Evolutionary conservation across 441 rosid genomes (phyloP), one percentile per base, ranked within the genome.

Genomic region (Adansonia madagascariensis): DNA sequence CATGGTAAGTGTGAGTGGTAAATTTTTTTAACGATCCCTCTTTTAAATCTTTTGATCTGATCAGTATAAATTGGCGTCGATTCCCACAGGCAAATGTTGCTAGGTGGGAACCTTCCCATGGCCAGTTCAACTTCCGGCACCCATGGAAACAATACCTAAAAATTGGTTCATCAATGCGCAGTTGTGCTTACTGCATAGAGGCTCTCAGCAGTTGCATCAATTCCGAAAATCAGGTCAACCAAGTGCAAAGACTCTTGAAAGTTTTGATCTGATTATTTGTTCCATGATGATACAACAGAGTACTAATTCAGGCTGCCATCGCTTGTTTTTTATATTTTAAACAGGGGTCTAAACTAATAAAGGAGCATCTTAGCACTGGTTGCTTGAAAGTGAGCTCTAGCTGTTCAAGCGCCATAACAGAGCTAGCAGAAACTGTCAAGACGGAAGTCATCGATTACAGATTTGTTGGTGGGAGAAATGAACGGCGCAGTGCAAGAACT

Each of bases 71-170:
- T 18, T 22, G 50, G 24, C 5, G 8, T 43, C 50, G 43, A 24
- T 71, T 20, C 6, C 31, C 43, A 15, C 76, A 89, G 93, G 90
- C 91, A 35, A 87, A 80, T 76, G 81, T 88, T 75, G 91, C 93
- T 0, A 86, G 88, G 80, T 91, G 93, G 95, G 95, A 91, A 77
- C 93, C 91, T 4, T 80, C 90, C 39, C 95, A 91, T 73, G 93
- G 93, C 73, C 82, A 75, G 68, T 88, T 91, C 79, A 82, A 71
- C 62, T 89, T 89, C 70, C 8, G 82, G 20, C 90, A 91, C 80
- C 95, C 95, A 72, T 89, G 95, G 95, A 87, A 85, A 67, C 84
- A 82, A 57, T 91, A 91, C 78, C 82, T 89, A 61, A 88, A 89
- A 86, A 80, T 87, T 27, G 91, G 91, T 0, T 83, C 86, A 24